These are phyloP conservation scores for Epichloe coenophiala DNA, from an alignment of 2,329 filamentous ascomycete genomes.

Conservation along the genomic window DNA sequence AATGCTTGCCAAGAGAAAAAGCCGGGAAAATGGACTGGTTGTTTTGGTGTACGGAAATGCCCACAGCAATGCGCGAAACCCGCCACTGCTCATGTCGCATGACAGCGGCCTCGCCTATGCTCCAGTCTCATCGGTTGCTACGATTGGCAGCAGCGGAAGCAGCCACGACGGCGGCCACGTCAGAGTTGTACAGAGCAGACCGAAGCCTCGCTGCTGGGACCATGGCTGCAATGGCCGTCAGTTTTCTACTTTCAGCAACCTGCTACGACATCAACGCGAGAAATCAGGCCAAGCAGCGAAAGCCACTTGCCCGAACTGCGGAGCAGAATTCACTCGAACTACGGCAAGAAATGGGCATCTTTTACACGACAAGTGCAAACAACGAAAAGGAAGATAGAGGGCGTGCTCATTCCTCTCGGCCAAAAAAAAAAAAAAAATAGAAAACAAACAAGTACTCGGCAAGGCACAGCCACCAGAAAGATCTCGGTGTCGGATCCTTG, in stretches of 20 bases:
- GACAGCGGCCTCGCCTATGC: constrained; percentile 30
- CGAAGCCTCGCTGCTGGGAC: constrained; percentile 95
- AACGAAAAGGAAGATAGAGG: constrained; percentile 19
- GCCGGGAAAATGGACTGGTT: too few relatives aligned
- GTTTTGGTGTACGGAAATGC: too few relatives aligned
- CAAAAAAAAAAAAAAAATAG: not conserved
- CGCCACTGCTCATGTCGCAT: constrained; percentile 23
- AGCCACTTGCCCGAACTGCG: constrained; percentile 79
- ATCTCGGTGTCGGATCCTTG: not conserved
- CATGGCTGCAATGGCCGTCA: constrained; percentile 92
- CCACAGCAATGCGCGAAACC: constrained; percentile 21
- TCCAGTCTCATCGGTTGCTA: constrained; percentile 23
- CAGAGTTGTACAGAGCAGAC: constrained; percentile 60
- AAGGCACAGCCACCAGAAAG: not conserved
- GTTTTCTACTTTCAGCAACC: constrained; percentile 93
- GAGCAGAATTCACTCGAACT: constrained; percentile 85
- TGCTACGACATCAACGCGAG: constrained; percentile 82
- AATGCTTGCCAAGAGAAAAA: too few relatives aligned
- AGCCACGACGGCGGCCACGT: constrained; percentile 36
- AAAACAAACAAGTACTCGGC: not conserved
- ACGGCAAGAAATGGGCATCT: constrained; percentile 77
- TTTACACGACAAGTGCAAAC: constrained; percentile 85
- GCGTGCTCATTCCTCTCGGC: not conserved
- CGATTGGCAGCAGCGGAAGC: constrained; percentile 19
- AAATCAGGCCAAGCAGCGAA: constrained; percentile 87